Base-by-base conservation (phyloP, 371 early-diverging fungal species). In the Lichtheimia ornata region DNA sequence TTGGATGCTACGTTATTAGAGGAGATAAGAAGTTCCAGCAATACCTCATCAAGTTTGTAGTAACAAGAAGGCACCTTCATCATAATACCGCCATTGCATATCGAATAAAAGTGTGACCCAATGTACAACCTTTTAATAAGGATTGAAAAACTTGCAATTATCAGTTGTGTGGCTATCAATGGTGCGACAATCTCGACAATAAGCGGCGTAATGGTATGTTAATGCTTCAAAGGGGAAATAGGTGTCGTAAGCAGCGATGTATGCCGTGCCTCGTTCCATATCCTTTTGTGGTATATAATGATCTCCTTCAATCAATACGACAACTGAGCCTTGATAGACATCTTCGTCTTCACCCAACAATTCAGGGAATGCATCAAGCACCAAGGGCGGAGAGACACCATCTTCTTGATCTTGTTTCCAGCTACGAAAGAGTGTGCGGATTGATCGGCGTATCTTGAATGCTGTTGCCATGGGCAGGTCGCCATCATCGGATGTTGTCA, bases 1-100 rank as follows among this genome's bases (percentile, higher is more conserved):
- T 22, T 94, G 53, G 61, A 81, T 54, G 53, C 68, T 18, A 49
- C 89, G 27, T 69, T 91, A 25, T 69, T 91, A 15, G 67, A 70
- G 45, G 65, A 67, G 2, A 67, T 1, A 3, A 45, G 11, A 15
- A 45, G 15, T 45, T 5, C 13, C 18, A 11, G 9, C 11, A 35
- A 35, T 5, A 35, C 35, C 0, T 35, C 11, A 35, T 2, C 11
- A 35, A n/a, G n/a, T n/a, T 5, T 30, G 30, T 30, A 30, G 27
- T n/a, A n/a, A n/a, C n/a, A n/a, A n/a, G 7, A 30, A 30, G 30
- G 1, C 28, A 28, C 4, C 4, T 2, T 28, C 28, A 28, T 28
- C 5, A 5, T 4, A 28, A 5, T 28, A 28, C 7, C 28, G 4
- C 7, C 28, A 28, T 28, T 28, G 4, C 28, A 35, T 35, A 35